Evolutionary conservation across 129 eudicot species (phyloP), one percentile per base, ranked within the genome.

Genomic region (Smallanthus sonchifolius): DNA sequence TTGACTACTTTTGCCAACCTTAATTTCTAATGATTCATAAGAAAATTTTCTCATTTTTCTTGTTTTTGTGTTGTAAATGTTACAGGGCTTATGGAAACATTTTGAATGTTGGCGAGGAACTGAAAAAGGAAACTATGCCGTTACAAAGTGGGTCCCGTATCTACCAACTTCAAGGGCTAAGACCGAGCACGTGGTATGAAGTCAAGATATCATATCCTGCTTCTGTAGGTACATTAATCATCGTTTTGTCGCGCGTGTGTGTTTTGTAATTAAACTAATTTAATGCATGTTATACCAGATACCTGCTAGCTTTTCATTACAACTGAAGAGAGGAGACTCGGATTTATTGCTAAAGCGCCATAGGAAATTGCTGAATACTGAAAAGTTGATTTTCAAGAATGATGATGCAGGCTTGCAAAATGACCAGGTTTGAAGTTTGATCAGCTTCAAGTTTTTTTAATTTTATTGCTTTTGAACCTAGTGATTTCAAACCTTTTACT

Each of bases 201-300:
- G 97, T 94, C 84, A 94, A 94, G 97, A 94, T 90, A 81, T 94
- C 98, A 78, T 94, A 94, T 80, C 98, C 97, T 57, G 97, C 98
- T 80, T 90, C 98, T 86, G 98, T 90, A 93, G 80, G 98, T 93
- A 36, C 62, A 49, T 8, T 59, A 13, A 8, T 63, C 43, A 43
- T 65, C 15, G 42, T 68, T 55, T 59, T 72, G 5, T 16, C 9
- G 48, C 34, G 30, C 30, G 6, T 35, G 63, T 10, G 32, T 19
- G 56, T 4, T n/a, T 19, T 35, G 56, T 57, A 7, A 13, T 55
- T 40, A 17, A 59, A 13, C 68, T 34, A 30, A 59, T 56, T 67
- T 39, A 19, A 34, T 34, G 57, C 17, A 15, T 72, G 42, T 70
- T 30, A 72, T 65, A 19, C 55, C 85, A 93, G 97, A 90, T 94